These are phyloP conservation scores for Neopestalotiopsis sp. DNA, from an alignment of 2,329 filamentous ascomycete genomes.

Conservation along the genomic window DNA sequence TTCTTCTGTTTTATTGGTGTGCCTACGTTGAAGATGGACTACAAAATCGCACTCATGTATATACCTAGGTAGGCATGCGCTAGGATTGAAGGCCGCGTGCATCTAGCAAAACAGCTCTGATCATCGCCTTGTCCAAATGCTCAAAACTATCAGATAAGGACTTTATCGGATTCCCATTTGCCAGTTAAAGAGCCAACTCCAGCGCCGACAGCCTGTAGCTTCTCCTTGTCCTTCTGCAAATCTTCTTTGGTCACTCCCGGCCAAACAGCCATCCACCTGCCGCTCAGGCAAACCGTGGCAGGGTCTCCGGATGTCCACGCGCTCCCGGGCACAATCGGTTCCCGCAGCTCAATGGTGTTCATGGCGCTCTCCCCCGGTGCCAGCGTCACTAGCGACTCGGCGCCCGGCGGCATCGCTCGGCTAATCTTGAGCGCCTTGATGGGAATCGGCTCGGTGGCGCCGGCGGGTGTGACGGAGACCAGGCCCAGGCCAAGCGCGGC, in stretches of 20 bases:
- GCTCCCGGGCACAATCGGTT: not conserved
- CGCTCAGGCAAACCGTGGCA: not conserved
- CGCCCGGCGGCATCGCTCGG: not conserved
- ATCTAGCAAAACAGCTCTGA: no score
- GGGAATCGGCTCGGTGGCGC: not conserved
- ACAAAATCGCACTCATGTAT: no score
- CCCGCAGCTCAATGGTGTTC: not conserved
- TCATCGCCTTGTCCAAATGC: no score
- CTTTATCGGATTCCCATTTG: not conserved
- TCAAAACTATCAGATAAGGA: not conserved
- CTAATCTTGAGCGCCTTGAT: not conserved
- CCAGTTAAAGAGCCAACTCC: not conserved
- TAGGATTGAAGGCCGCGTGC: no score
- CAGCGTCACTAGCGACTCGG: not conserved
- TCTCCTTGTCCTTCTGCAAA: not conserved
- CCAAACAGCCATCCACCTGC: not conserved
- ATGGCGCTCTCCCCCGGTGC: not conserved
- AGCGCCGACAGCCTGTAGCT: not conserved
- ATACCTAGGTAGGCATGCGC: no score
- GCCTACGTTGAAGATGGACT: no score
- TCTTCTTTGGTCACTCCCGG: not conserved
- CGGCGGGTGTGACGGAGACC: not conserved
- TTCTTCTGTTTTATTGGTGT: no score
- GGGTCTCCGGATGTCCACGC: not conserved
- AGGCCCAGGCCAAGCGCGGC: not conserved